Evolutionary conservation across 495 filamentous ascomycete species (phyloP), one percentile per base, ranked within the genome.

Genomic region (Lasiosphaeria hispida): DNA sequence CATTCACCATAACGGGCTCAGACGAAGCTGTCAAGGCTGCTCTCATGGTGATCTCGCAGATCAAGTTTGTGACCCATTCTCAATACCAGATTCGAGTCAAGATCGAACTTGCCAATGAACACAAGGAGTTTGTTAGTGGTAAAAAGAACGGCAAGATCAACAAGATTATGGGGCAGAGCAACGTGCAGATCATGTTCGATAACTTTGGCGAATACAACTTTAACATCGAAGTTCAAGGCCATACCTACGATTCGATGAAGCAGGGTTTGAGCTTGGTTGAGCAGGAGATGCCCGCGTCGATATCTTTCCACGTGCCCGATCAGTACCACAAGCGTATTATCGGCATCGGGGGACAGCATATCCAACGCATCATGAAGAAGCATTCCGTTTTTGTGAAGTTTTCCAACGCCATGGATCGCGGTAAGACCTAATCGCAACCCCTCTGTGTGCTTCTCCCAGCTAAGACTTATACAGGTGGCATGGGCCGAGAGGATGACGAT

Each of bases 101-200:
- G 82, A 96, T 98, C 52, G 94, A 98, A 76, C 86, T 98, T 30
- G 95, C 94, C 57, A 97, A 97, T 68, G 94, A 98, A 76, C 94
- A 98, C 74, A 98, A 98, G 74, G 94, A 98, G 69, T 98, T 98
- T 68, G 94, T 98, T 43, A 95, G 91, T 60, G 94, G 94, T 45
- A 99, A 99, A 77, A 99, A 97, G 80, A 97, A 97, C 65, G 94
- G 94, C 75, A 99, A 99, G 79, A 97, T 99, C 72, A 99, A 99
- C 81, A 99, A 99, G 83, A 99, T 99, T 69, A 97, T 99, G 95
- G 92, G 92, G 11, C 92, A 96, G 71, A 94, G 90, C 76, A 96
- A 93, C 63, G 94, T 99, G 5, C 94, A 99, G 75, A 97, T 99
- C 62, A 92, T 97, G 61, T 99, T 99, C 63, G 95, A 99, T 67